phyloP scores from a whole-genome alignment of 305 asterid species.

The Solanum hybrid region DNA sequence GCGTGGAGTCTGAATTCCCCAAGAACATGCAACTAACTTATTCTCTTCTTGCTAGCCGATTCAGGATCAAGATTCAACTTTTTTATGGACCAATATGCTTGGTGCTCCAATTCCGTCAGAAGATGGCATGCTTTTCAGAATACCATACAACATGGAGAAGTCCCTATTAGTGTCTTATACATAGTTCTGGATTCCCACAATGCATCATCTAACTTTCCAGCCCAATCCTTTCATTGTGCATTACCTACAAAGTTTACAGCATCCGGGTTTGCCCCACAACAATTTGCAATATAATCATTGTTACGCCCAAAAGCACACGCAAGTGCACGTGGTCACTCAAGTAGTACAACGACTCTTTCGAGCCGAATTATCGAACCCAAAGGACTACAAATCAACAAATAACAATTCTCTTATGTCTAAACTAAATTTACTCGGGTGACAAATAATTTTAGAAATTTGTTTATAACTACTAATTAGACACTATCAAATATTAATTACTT shows the following conservation, averaged over 20 bases:
- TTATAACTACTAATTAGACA: too few species aligned
- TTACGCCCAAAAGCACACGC: too few species aligned
- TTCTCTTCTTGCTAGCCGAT: neutral
- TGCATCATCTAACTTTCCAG: neutral
- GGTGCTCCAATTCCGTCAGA: neutral
- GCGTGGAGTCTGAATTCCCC: neutral
- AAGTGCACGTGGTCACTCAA: too few species aligned
- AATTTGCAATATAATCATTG: too few species aligned
- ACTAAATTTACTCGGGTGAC: too few species aligned
- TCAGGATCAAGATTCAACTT: neutral
- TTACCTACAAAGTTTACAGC: neutral
- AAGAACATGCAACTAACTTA: neutral
- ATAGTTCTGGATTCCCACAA: neutral
- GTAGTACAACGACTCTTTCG: too few species aligned
- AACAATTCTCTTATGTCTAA: too few species aligned
- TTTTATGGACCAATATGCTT: neutral
- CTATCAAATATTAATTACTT: too few species aligned
- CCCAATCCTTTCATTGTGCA: neutral
- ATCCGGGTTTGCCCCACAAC: neutral
- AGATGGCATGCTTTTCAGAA: neutral
- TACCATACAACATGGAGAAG: neutral
- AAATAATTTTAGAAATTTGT: too few species aligned
- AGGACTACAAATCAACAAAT: too few species aligned
- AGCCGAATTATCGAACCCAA: too few species aligned
- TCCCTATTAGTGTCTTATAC: neutral